Evolutionary conservation across 2,329 filamentous ascomycete species (phyloP).

Genomic region (Dendrostoma leiphaemia): DNA sequence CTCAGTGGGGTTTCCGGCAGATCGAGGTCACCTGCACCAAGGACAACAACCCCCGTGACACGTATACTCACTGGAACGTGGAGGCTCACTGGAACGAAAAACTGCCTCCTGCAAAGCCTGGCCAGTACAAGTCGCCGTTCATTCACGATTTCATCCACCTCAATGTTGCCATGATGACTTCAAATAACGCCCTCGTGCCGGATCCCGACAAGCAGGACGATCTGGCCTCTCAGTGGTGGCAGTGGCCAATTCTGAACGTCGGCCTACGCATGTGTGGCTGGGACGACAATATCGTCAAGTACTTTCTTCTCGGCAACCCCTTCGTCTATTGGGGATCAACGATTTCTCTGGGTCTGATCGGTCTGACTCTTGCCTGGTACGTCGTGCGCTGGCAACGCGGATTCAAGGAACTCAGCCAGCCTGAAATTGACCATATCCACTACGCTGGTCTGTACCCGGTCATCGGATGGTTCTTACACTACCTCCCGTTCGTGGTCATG

Average conservation of each 20-base stretch:
- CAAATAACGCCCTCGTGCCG: constrained; percentile 95
- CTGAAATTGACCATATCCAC: constrained; percentile 90
- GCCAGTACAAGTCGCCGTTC: constrained; percentile 94
- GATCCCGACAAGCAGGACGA: constrained; percentile 99
- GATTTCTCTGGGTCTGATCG: constrained; percentile 71
- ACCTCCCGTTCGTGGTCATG: constrained; percentile 95
- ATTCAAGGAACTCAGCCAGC: constrained; percentile 74
- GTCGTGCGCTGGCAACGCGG: constrained; percentile 93
- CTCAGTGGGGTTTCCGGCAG: constrained; percentile 99
- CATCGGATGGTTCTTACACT: constrained; percentile 94
- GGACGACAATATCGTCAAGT: constrained; percentile 94
- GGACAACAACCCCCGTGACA: constrained; percentile 85
- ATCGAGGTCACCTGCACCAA: constrained; percentile 96
- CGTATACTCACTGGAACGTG: constrained; percentile 98
- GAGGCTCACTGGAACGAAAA: constrained; percentile 93
- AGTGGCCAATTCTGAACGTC: constrained; percentile 95
- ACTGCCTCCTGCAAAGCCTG: constrained; percentile 83
- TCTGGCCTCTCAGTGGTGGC: constrained; percentile 94
- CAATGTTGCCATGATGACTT: constrained; percentile 99
- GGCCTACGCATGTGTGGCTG: constrained; percentile 98
- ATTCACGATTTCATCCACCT: constrained; percentile 96
- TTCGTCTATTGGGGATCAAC: constrained; percentile 95
- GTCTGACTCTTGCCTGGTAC: constrained; percentile 76
- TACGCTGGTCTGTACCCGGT: constrained; percentile 90
- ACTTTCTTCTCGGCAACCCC: constrained; percentile 97